These are phyloP conservation scores for Leavenworthia alabamica DNA, from an alignment of 345 rosid species.

Conservation along the genomic window DNA sequence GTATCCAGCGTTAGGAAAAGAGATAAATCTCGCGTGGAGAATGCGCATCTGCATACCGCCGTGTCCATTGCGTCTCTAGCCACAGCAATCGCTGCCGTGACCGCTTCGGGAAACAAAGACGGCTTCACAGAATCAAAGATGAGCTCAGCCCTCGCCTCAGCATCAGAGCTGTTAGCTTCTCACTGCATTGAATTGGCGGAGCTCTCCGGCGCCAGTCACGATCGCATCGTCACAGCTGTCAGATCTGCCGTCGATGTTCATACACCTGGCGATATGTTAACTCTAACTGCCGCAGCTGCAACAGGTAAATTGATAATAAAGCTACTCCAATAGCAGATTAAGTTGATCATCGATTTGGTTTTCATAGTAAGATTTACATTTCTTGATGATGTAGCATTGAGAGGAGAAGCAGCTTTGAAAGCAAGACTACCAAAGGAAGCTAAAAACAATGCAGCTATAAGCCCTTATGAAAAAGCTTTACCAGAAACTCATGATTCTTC, in stretches of 20 bases:
- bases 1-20: conserved; percentile 16
- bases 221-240: conserved; percentile 59
- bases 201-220: conserved; percentile 66
- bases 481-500: conserved; percentile 36
- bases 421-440: conserved; percentile 83
- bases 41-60: conserved; percentile 28
- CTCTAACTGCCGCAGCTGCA: conserved; percentile 97
- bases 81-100: conserved; percentile 30
- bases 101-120: conserved; percentile 23
- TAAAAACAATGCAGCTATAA: conserved; percentile 73
- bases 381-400: conserved; percentile 47
- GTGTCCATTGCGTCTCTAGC: conserved; percentile 30
- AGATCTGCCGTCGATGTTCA: conserved; percentile 76
- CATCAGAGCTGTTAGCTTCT: conserved; percentile 80
- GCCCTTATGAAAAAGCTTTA: conserved; percentile 60
- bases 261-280: conserved; percentile 74
- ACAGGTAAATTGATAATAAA: conserved; percentile 46
- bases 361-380: background rate
- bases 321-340: too few species aligned
- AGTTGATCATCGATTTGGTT: background rate
- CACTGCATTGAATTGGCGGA: conserved; percentile 88
- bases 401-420: conserved; percentile 85
- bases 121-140: conserved; percentile 47
- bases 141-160: conserved; percentile 73
- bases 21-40: conserved; percentile 27